Base-by-base conservation (phyloP, 2,329 filamentous ascomycete genomes). In the Fusarium coffeatum region DNA sequence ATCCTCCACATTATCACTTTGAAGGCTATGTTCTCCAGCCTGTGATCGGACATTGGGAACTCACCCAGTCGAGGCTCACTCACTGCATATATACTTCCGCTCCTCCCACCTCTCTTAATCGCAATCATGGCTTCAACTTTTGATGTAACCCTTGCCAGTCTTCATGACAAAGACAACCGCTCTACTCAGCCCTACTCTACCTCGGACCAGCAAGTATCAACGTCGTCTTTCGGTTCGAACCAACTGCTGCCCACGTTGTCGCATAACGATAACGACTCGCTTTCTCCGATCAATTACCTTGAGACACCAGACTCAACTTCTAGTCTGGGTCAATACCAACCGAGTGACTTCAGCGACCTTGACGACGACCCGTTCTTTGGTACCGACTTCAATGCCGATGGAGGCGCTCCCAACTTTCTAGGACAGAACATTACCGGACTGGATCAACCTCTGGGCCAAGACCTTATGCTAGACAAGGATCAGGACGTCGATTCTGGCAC, bases 361-460 rank as follows among this genome's bases (percentile, higher is more conserved):
- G 81, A 79, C 50, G 80, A 83, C 60, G 86, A 88, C 68, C 82
- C 84, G 16, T 87, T 86, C 78, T 85, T 85, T 59, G 83, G 83
- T 57, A 78, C 83, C 63, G 79, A 86, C 76, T 87, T 87, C 66
- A 79, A 79, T 74, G 76, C 80, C 66, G 80, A 83, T 20, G 79
- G 76, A 42, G 80, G 79, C 50, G 80, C 79, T 3, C 83, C 85
- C 12, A 80, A 80, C 16, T 86, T 87, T 60, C 72, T 87, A 12
- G 81, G 79, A 27, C 80, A 82, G 48, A 51, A 73, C 64, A 48
- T 68, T 59, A 56, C 62, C 56, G 62, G 69, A 58, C 71, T 74
- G 64, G 56, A 74, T 30, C 72, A 73, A 30, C 61, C 67, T 12
- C 59, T 71, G 41, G 22, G 68, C 27, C 50, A 69, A 34, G 69